A percentile compares a stretch with the other conserved stretches of the same genome.
These are phyloP conservation scores for Diaporthe nobilis DNA, from an alignment of 2,329 filamentous ascomycete species.

Conservation along the genomic window DNA sequence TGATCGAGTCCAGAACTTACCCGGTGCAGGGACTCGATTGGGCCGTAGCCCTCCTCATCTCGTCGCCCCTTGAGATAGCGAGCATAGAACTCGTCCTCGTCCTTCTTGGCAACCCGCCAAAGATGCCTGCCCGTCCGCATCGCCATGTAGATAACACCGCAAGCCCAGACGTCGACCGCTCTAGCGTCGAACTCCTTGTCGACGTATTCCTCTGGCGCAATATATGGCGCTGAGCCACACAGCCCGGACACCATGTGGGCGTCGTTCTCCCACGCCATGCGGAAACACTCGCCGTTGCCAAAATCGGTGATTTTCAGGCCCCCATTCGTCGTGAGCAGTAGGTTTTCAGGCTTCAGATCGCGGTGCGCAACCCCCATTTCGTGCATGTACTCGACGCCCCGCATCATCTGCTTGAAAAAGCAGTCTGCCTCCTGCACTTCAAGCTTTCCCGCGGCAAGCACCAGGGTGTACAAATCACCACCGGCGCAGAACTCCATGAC, in stretches of 20 bases:
- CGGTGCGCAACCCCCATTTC: slow-evolving; percentile 99
- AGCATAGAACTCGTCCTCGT: slow-evolving; percentile 97
- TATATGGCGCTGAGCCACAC: slow-evolving; percentile 97
- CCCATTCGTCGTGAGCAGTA: slow-evolving; percentile 92
- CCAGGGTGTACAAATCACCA: slow-evolving; percentile 93
- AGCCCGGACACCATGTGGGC: slow-evolving; percentile 98
- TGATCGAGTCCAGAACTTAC: slow-evolving; percentile 68
- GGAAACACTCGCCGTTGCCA: slow-evolving; percentile 98
- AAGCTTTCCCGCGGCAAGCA: slow-evolving; percentile 91
- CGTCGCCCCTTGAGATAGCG: slow-evolving; percentile 93
- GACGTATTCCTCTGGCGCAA: slow-evolving; percentile 95
- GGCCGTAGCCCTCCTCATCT: slow-evolving; percentile 95
- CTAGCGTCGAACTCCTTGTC: slow-evolving; percentile 97
- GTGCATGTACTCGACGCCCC: slow-evolving; percentile 98
- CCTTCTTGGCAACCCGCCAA: slow-evolving; percentile 96
- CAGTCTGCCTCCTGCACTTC: slow-evolving; percentile 95
- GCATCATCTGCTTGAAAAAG: slow-evolving; percentile 99
- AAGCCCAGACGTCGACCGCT: slow-evolving; percentile 98
- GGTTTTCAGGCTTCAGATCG: slow-evolving; percentile 96
- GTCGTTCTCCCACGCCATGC: slow-evolving; percentile 99
- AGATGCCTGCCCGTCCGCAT: slow-evolving; percentile 97
- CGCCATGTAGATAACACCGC: slow-evolving; percentile 99
- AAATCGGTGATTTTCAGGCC: slow-evolving; percentile 98
- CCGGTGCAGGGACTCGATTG: slow-evolving; percentile 94
- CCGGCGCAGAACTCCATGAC: slow-evolving; percentile 99